A percentile compares a stretch with the other conserved stretches of the same genome.
Evolutionary conservation across 78 protist genomes (phyloP).

Genomic region (Dictyostelium purpureum): DNA sequence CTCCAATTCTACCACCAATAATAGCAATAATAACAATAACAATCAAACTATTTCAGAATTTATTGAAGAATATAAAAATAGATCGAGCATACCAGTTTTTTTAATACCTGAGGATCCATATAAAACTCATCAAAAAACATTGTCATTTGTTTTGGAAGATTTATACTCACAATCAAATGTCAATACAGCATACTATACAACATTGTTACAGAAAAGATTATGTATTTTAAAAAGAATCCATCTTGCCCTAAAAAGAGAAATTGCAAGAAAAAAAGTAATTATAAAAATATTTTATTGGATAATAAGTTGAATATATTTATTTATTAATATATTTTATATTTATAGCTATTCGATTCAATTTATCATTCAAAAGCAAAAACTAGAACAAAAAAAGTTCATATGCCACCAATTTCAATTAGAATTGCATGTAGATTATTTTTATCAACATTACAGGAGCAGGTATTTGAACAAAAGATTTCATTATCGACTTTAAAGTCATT

Average conservation of each 20-base stretch:
- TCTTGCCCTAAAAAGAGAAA: conserved; percentile 75
- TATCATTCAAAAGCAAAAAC: conserved; percentile 78
- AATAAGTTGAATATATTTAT: background rate
- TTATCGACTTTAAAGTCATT: conserved; percentile 69
- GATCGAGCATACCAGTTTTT: conserved; percentile 70
- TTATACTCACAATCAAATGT: conserved; percentile 75
- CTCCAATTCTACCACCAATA: background rate
- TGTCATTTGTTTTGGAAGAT: conserved; percentile 42
- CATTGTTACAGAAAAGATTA: conserved; percentile 57
- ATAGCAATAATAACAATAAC: background rate
- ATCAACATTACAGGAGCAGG: conserved; percentile 68
- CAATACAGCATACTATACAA: conserved; percentile 61
- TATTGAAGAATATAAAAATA: conserved; percentile 55
- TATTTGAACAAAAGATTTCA: conserved; percentile 60
- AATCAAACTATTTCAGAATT: background rate
- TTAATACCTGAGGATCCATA: conserved; percentile 61
- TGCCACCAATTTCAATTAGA: conserved; percentile 75
- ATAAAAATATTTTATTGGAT: background rate
- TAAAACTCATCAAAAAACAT: conserved; percentile 62
- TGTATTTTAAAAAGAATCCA: conserved; percentile 72
- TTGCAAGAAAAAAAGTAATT: conserved; percentile 70
- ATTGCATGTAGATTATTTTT: conserved; percentile 78
- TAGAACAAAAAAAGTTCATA: conserved; percentile 57
- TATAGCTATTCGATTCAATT: conserved; percentile 47
- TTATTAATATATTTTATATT: background rate